phyloP scores from a whole-genome alignment of 2,329 filamentous ascomycete species.

The Botrytis cinerea region DNA sequence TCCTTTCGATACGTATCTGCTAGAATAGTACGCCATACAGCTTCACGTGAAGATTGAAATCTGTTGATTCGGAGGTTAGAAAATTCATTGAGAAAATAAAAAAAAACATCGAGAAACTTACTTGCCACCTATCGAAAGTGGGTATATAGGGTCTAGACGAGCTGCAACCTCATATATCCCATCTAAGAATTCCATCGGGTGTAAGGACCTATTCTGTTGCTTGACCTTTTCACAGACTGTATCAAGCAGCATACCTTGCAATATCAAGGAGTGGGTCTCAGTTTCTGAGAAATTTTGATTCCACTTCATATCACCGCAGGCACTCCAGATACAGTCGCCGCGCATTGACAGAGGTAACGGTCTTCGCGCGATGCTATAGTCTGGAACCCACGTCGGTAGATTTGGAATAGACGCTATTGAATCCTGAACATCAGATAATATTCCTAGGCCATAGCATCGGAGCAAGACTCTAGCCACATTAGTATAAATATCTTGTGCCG shows the following conservation, averaged over 20 bases:
- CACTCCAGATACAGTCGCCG: constrained; percentile 12
- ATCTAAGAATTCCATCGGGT: constrained; percentile 11
- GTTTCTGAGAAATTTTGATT: background rate
- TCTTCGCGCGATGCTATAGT: constrained; percentile 9
- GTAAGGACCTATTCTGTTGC: background rate
- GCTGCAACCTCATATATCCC: background rate
- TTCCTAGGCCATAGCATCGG: constrained; percentile 13
- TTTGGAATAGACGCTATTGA: constrained; percentile 6
- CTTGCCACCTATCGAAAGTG: constrained; percentile 14
- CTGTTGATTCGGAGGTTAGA: background rate
- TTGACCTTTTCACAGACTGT: constrained; percentile 5
- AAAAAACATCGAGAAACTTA: background rate
- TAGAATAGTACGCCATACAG: constrained; percentile 14
- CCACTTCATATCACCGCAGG: constrained; percentile 7
- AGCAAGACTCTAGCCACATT: constrained; percentile 5
- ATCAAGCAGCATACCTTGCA: constrained; percentile 16
- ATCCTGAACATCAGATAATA: constrained; percentile 16
- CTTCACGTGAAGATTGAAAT: constrained; percentile 20
- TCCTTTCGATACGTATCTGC: constrained; percentile 10
- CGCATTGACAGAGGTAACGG: constrained; percentile 18
- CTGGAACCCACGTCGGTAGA: constrained; percentile 19
- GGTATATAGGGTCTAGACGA: constrained; percentile 13
- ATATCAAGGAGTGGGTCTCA: background rate
- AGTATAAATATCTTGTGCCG: background rate
- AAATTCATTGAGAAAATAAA: background rate